Evolutionary conservation across 1,284 basidiomycete species (phyloP).

Genomic region (Sporisorium reilianum): DNA sequence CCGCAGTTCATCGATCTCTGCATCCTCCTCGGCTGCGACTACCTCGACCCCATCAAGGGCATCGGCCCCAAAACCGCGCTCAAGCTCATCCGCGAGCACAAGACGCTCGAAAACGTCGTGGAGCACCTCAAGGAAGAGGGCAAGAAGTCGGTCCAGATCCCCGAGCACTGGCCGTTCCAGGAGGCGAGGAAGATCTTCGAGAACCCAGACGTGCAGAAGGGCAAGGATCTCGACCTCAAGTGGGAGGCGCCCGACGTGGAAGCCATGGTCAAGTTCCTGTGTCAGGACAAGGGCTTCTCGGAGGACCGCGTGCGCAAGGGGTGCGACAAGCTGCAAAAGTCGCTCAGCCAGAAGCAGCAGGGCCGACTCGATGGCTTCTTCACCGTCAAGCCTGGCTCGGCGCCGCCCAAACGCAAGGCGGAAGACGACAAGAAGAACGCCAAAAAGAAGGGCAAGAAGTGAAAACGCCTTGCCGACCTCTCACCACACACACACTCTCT

Average conservation of each 20-base stretch:
- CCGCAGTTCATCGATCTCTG: slow-evolving; percentile 96
- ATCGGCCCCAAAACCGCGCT: slow-evolving; percentile 95
- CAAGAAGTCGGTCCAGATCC: slow-evolving; percentile 74
- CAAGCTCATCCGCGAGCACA: slow-evolving; percentile 89
- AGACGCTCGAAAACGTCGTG: slow-evolving; percentile 83
- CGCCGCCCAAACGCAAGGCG: slow-evolving; percentile 40
- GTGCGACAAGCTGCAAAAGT: slow-evolving; percentile 90
- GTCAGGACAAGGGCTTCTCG: slow-evolving; percentile 96
- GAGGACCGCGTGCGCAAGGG: slow-evolving; percentile 97
- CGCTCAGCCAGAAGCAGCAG: slow-evolving; percentile 91
- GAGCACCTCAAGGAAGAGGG: slow-evolving; percentile 76
- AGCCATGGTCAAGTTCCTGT: slow-evolving; percentile 92
- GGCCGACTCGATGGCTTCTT: slow-evolving; percentile 97
- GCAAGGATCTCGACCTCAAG: slow-evolving; percentile 90
- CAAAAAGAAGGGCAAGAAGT: slow-evolving; percentile 57
- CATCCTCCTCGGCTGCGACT: slow-evolving; percentile 96
- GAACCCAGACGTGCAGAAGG: slow-evolving; percentile 87
- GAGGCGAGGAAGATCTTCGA: slow-evolving; percentile 91
- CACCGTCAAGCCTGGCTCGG: slow-evolving; percentile 34
- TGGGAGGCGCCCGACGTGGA: slow-evolving; percentile 95
- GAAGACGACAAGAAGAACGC: slow-evolving; percentile 35
- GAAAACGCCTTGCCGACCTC: background rate
- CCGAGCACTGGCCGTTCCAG: slow-evolving; percentile 96
- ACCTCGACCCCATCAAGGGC: slow-evolving; percentile 94
- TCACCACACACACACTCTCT: background rate